Base-by-base conservation (phyloP, 192 early-diverging fungal genomes). In the Pilobolus umbonatus region DNA sequence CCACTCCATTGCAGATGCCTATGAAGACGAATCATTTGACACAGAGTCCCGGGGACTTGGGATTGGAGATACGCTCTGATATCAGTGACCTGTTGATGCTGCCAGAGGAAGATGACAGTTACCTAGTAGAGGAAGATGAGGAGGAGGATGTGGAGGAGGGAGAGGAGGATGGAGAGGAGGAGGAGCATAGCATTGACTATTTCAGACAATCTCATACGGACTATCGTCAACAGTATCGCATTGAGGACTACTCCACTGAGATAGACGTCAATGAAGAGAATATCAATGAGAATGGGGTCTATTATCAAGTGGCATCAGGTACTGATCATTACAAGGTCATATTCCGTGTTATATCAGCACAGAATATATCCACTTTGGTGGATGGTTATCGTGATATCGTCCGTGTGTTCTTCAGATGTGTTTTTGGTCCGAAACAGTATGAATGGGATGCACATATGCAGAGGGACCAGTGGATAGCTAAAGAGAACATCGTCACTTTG, bases 1-100 rank as follows among this genome's bases (percentile, higher is more conserved):
- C 34, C 4, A 54, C 52, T 6, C 55, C 55, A 45, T 32, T 57
- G 22, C 55, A 57, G 14, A n/a, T 25, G n/a, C 55, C 55, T 6
- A 19, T 45, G 14, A 34, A 19, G 26, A 57, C 55, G 9, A 14
- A 26, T 30, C 17, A 28, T 11, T 4, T 22, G 22, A 15, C 38
- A 1, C 25, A 42, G 5, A 29, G 24, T 30, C 39, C n/a, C 14
- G 19, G 42, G 9, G 40, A 42, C n/a, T 14, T 32, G 7, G 55
- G 55, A 9, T 32, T 57, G 21, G 55, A 57, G 10, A 42, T 57
- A 11, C 34, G 55, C 7, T 57, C 55, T 5, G 19, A 45, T 45
- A 42, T 42, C 12, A 45, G 42, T 44, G 40, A 57, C 2, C 31
- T 57, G 15, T 32, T 45, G 17, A 45, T 45, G 9, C 19, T 26